Base-by-base conservation (phyloP, 495 filamentous ascomycete genomes). In the Penicillium paradoxum region DNA sequence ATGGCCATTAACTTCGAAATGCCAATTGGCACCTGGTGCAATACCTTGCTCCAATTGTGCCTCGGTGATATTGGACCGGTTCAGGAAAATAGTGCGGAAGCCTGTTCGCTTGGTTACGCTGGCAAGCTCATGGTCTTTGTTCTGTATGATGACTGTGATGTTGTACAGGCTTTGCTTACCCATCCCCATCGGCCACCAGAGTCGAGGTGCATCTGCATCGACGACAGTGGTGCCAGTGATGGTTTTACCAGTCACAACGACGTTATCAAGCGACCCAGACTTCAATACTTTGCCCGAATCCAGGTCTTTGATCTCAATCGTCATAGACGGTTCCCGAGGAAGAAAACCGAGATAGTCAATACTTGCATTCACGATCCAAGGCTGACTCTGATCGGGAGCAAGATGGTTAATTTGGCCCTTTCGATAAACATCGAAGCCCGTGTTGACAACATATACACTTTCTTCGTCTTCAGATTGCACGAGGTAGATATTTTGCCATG, bases 311-410 rank as follows among this genome's bases (percentile, higher is more conserved):
- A 87, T 73, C n/a, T 72, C 72, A 60, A 83, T 82, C 1, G 46
- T 72, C 67, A 88, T 66, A 0, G 59, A 71, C 2, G 79, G 68
- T 4, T 68, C 67, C 1, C 50, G 38, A 0, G 83, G 83, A 6
- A 85, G 62, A 14, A 47, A 64, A 3, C 83, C 82, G 4, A 87
- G 37, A 45, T 78, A 79, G 60, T 88, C 85, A 19, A 89, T 63
- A 53, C 85, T 88, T 0, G 83, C 84, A 60, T 88, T 88, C 7
- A 88, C 70, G 15, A 88, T 73, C 85, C 85, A 89, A 3, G 82
- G 78, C 37, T 79, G 69, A 39, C 53, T 72, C 59, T 86, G 83
- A 53, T 84, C 79, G 0, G 83, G 82, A 11, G 76, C 74, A 4
- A 86, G 55, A 41, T 82, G 75, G 46, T 82, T 82, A 51, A 85